Conservation (phyloP, 257 asterid species). For the Thymus quinquecostatus region DNA sequence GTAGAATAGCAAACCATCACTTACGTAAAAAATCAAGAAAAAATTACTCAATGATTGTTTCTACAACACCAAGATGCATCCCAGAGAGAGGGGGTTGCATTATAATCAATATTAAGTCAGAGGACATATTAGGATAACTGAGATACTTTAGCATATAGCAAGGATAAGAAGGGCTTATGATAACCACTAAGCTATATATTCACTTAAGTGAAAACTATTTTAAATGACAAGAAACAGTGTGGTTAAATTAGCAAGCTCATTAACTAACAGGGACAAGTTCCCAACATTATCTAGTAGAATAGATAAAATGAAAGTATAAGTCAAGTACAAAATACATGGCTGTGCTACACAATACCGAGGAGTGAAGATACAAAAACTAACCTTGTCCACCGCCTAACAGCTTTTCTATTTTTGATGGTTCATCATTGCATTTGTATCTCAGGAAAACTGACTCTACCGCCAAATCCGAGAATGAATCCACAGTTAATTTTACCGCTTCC, state of each 20-base stretch:
- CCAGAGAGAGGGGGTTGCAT: constrained; percentile 14
- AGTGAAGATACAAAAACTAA: constrained; percentile 34
- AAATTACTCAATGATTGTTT: constrained; percentile 9
- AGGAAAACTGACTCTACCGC: constrained; percentile 49
- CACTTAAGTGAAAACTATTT: constrained; percentile 21
- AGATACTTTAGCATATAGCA: constrained; percentile 22
- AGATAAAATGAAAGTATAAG: constrained; percentile 20
- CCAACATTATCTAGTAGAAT: constrained; percentile 20
- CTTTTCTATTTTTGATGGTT: constrained; percentile 68
- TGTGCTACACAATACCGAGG: constrained; percentile 9
- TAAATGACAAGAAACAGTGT: constrained; percentile 21
- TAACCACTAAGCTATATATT: constrained; percentile 24
- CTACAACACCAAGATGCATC: constrained; percentile 10
- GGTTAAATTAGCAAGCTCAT: constrained; percentile 17
- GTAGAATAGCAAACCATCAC: constrained; percentile 38
- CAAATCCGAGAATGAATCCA: constrained; percentile 59
- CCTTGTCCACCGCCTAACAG: constrained; percentile 85
- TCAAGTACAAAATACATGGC: neutral
- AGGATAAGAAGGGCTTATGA: constrained; percentile 10
- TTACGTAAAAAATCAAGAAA: constrained; percentile 13
- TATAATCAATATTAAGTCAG: constrained; percentile 23
- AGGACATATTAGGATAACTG: neutral
- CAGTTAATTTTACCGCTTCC: constrained; percentile 70
- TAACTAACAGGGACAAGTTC: constrained; percentile 19
- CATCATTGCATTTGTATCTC: constrained; percentile 45